phyloP scores from a whole-genome alignment of 768 basidiomycete species.

The Tephrocybe sp. region DNA sequence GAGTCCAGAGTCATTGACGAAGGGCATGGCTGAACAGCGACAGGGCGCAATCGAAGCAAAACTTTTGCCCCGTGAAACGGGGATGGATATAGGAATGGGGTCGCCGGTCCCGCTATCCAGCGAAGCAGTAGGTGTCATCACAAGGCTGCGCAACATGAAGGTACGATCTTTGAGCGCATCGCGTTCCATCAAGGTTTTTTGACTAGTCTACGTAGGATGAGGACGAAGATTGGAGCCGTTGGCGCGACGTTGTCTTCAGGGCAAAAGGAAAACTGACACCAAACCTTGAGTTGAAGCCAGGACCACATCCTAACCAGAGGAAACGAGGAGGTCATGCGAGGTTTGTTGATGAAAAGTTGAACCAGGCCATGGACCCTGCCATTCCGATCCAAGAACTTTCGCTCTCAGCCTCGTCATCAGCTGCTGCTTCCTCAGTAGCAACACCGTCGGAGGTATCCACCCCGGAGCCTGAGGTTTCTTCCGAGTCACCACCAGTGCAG shows the following conservation, averaged over 20 bases:
- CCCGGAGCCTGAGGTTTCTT: constrained; percentile 14
- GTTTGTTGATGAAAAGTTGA: constrained; percentile 26
- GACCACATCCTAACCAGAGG: constrained; percentile 59
- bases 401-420: constrained; percentile 8
- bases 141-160: constrained; percentile 78
- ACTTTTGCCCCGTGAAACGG: constrained; percentile 78
- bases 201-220: constrained; percentile 53
- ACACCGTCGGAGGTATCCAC: constrained; percentile 15
- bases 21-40: constrained; percentile 10
- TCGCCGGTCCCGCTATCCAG: constrained; percentile 78
- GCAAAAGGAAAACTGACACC: constrained; percentile 62
- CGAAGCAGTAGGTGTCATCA: constrained; percentile 79
- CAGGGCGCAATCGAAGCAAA: constrained; percentile 25
- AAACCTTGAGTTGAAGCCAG: constrained; percentile 41
- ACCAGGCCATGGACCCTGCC: constrained; percentile 12
- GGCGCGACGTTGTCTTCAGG: constrained; percentile 82
- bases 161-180: constrained; percentile 30
- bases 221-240: constrained; percentile 85
- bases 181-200: background rate
- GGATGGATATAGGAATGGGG: constrained; percentile 84
- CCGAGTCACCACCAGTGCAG: constrained; percentile 28
- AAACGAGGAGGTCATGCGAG: constrained; percentile 55
- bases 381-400: background rate
- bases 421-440: constrained; percentile 4
- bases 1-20: constrained; percentile 46